Conservation (phyloP, 1,284 basidiomycete genomes). For the Malassezia equina region DNA sequence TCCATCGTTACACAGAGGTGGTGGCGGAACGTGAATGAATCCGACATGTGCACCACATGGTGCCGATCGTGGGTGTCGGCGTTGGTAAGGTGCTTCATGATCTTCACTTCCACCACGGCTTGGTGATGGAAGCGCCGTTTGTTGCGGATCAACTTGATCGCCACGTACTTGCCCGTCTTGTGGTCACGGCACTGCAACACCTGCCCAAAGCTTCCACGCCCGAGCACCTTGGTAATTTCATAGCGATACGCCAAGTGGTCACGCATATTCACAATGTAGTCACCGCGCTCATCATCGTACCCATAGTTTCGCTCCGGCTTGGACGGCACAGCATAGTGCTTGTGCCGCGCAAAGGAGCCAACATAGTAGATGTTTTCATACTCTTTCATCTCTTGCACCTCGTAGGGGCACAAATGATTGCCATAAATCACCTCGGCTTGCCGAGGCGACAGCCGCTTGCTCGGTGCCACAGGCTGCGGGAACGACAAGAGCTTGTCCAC, state of each 20-base stretch:
- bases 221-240: constrained; percentile 80
- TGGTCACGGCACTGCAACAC: constrained; percentile 93
- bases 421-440: constrained; percentile 49
- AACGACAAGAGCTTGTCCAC: constrained; percentile 81
- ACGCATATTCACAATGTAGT: constrained; percentile 78
- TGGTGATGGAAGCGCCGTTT: constrained; percentile 99
- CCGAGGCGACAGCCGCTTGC: constrained; percentile 60
- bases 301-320: constrained; percentile 78
- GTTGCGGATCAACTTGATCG: constrained; percentile 98
- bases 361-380: constrained; percentile 74
- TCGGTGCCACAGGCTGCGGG: constrained; percentile 74
- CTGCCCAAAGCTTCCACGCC: constrained; percentile 97
- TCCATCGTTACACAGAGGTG: constrained; percentile 99
- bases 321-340: constrained; percentile 52
- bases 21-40: constrained; percentile 94
- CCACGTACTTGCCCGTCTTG: constrained; percentile 87
- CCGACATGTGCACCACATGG: constrained; percentile 95
- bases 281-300: constrained; percentile 95
- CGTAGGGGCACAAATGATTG: constrained; percentile 55
- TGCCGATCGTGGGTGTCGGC: constrained; percentile 97
- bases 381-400: constrained; percentile 81
- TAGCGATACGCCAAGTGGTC: constrained; percentile 96
- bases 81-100: constrained; percentile 86
- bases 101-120: constrained; percentile 95
- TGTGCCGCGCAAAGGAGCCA: constrained; percentile 52